These are phyloP conservation scores for Coleophoma eucalyptorum DNA, from an alignment of 2,329 filamentous ascomycete genomes.

Conservation along the genomic window DNA sequence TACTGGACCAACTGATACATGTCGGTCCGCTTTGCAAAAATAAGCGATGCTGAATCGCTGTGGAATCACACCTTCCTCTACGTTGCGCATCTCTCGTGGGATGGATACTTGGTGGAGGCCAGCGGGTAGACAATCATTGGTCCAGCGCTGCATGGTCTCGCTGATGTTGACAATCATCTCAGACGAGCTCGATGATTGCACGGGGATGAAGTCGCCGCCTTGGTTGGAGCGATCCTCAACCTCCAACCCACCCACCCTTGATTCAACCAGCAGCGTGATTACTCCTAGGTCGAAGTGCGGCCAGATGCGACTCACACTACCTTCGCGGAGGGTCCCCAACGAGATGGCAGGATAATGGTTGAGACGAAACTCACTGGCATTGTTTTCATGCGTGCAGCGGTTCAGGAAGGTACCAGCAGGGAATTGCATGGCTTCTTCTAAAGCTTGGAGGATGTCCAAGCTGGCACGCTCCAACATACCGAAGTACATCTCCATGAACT, in stretches of 20 bases:
- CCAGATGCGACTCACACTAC: constrained; percentile 7
- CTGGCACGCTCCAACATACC: constrained; percentile 11
- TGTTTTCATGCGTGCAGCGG: not conserved
- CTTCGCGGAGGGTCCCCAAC: constrained; percentile 21
- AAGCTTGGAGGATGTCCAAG: constrained; percentile 3
- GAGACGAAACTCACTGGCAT: constrained; percentile 28
- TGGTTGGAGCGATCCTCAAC: constrained; percentile 34
- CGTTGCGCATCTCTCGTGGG: not conserved
- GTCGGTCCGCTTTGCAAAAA: constrained; percentile 8
- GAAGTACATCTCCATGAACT: constrained; percentile 41
- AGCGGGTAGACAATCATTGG: constrained; percentile 7
- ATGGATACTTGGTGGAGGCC: constrained; percentile 8
- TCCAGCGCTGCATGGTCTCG: constrained; percentile 28
- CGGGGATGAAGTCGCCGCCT: constrained; percentile 32
- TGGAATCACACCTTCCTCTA: not conserved
- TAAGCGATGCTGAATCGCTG: constrained; percentile 5
- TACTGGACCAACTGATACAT: constrained; percentile 6
- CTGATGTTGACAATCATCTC: constrained; percentile 41
- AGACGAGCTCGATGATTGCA: constrained; percentile 11
- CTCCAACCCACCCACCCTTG: constrained; percentile 39
- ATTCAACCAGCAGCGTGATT: constrained; percentile 40
- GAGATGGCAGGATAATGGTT: constrained; percentile 35
- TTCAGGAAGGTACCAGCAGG: constrained; percentile 3
- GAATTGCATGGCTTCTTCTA: constrained; percentile 3
- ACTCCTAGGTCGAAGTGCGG: constrained; percentile 38